Evolutionary conservation across 345 rosid genomes (phyloP).

Genomic region (Barbarea vulgaris): DNA sequence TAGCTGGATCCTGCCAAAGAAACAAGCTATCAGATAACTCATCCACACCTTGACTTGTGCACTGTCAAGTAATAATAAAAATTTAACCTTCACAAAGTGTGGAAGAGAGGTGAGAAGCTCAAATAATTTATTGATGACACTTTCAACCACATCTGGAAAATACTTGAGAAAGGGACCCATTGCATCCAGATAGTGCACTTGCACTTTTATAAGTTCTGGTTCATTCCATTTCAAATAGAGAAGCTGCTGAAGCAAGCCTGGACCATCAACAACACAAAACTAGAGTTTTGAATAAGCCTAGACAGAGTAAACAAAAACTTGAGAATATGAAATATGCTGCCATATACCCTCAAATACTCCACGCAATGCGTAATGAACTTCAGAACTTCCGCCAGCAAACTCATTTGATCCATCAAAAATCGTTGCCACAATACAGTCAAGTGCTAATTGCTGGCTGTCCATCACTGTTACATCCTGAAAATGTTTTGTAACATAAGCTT

Average conservation of each 20-base stretch:
- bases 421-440: constrained; percentile 61
- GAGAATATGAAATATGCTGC: constrained; percentile 18
- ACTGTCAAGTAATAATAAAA: background rate
- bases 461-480: constrained; percentile 71
- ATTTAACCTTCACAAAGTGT: constrained; percentile 59
- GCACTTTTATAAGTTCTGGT: constrained; percentile 68
- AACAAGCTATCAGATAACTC: constrained; percentile 5
- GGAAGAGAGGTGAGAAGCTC: constrained; percentile 89
- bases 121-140: constrained; percentile 77
- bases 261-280: constrained; percentile 41
- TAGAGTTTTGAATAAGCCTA: constrained; percentile 42
- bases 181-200: constrained; percentile 71
- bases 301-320: background rate
- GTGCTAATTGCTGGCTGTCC: constrained; percentile 71
- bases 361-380: constrained; percentile 55
- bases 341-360: constrained; percentile 73
- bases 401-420: constrained; percentile 73
- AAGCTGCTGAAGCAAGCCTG: constrained; percentile 81
- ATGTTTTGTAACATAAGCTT: background rate
- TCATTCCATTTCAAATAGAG: constrained; percentile 78
- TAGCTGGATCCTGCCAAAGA: constrained; percentile 73
- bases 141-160: constrained; percentile 72
- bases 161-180: constrained; percentile 76
- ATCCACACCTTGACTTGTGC: constrained; percentile 3
- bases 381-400: constrained; percentile 55